Base-by-base conservation (phyloP, 345 rosid genomes). In the Erodium maritimum region DNA sequence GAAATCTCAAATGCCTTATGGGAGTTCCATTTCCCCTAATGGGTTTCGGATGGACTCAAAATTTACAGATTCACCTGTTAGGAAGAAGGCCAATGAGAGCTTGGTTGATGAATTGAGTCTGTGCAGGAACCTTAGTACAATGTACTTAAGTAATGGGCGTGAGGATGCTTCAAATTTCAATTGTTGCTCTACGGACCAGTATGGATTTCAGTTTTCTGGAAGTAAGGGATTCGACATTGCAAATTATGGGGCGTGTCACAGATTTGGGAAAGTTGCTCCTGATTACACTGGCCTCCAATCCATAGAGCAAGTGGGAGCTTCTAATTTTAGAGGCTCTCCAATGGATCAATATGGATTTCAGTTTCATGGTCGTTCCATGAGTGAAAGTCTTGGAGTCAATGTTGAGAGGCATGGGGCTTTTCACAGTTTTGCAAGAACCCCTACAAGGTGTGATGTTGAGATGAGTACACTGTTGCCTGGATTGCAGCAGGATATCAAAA, bases 71-170 rank as follows among this genome's bases (percentile, higher is more conserved):
- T 59, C 59, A n/a, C 34, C 60, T 46, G 14, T 46, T 58, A 19
- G 60, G 57, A 58, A 50, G 52, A 42, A 25, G 33, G 63, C 23
- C 23, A 58, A 19, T 53, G 67, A 53, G 10, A 23, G 63, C 23
- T 42, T 62, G 59, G 57, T 68, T 57, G 71, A 59, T 58, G 72
- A 68, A 58, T 17, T 63, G 63, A 55, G 53, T 69, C 54, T 69
- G 60, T 48, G 53, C 19, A 54, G 61, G 55, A 69, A 69, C 34
- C 63, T 50, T 52, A 63, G 61, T 54, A 54, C 53, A 58, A 58
- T 58, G 53, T 63, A 63, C 50, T 18, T 48, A 53, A 45, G 56
- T 60, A 58, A 55, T 25, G 61, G 54, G 24, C 64, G 29, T 24
- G 60, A 59, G 24, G 20, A 61, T 50, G 54, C 23, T 66, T 60